Evolutionary conservation across 768 basidiomycete species (phyloP).

Genomic region (Lentinula boryana): DNA sequence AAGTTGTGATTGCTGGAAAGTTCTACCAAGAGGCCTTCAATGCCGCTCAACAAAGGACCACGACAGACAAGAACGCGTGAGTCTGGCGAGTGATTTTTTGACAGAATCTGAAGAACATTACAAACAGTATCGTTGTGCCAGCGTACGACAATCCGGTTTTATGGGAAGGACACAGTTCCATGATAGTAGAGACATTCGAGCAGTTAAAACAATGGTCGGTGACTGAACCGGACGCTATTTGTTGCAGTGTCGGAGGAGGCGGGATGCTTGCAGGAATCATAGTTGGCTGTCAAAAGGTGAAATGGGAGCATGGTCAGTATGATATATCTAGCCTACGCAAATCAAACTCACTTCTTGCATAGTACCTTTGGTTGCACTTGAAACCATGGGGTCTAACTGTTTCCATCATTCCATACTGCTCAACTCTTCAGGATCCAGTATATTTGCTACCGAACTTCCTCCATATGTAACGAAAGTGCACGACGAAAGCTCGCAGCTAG

Average conservation of each 20-base stretch:
- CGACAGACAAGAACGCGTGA: slow-evolving; percentile 45
- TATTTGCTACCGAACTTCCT: slow-evolving; percentile 26
- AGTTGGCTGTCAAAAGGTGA: slow-evolving; percentile 52
- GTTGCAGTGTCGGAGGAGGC: slow-evolving; percentile 75
- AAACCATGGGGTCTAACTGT: slow-evolving; percentile 68
- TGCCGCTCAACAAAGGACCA: slow-evolving; percentile 42
- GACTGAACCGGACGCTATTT: slow-evolving; percentile 59
- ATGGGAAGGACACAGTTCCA: slow-evolving; percentile 76
- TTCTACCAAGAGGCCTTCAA: slow-evolving; percentile 53
- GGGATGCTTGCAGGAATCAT: slow-evolving; percentile 69
- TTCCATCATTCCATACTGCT: slow-evolving; percentile 68
- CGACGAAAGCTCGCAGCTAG: slow-evolving; percentile 37
- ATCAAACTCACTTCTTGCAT: background rate
- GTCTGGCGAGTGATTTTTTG: slow-evolving; percentile 17
- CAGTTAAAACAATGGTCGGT: slow-evolving; percentile 33
- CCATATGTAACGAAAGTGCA: slow-evolving; percentile 35
- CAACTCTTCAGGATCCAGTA: slow-evolving; percentile 35
- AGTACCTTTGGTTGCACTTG: slow-evolving; percentile 65
- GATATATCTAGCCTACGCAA: slow-evolving; percentile 1
- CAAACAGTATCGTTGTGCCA: slow-evolving; percentile 55
- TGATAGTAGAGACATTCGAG: slow-evolving; percentile 55
- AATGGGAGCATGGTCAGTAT: slow-evolving; percentile 64
- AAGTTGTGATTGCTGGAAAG: slow-evolving; percentile 51
- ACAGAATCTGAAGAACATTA: background rate
- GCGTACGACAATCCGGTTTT: slow-evolving; percentile 64